Evolutionary conservation across 345 rosid species (phyloP).

Genomic region (Firmiana major): DNA sequence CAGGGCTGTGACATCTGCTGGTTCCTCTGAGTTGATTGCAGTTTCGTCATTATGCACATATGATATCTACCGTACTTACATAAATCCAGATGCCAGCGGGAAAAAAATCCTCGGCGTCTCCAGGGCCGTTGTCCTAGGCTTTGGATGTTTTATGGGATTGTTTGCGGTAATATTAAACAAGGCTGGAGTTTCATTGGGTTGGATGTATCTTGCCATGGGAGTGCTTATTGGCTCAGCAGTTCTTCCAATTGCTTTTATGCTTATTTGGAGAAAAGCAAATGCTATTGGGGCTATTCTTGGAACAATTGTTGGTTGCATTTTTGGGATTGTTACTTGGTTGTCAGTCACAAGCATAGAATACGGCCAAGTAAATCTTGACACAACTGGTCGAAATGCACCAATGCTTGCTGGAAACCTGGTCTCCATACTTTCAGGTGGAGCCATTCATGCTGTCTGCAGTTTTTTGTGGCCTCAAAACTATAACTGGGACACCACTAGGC

Average conservation of each 20-base stretch:
- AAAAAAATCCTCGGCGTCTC: slow-evolving; percentile 67
- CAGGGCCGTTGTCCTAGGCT: slow-evolving; percentile 63
- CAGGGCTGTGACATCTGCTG: slow-evolving; percentile 98
- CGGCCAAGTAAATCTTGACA: slow-evolving; percentile 62
- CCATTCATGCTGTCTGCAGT: slow-evolving; percentile 68
- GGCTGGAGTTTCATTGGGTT: slow-evolving; percentile 86
- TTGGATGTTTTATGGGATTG: slow-evolving; percentile 95
- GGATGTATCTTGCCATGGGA: slow-evolving; percentile 98
- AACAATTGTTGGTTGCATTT: slow-evolving; percentile 55
- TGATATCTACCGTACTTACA: slow-evolving; percentile 83
- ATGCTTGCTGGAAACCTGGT: slow-evolving; percentile 90
- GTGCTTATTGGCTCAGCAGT: slow-evolving; percentile 89
- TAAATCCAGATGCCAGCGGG: slow-evolving; percentile 77
- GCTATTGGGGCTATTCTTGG: slow-evolving; percentile 80
- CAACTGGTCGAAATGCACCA: slow-evolving; percentile 78
- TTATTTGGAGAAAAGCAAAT: slow-evolving; percentile 88
- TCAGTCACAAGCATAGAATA: slow-evolving; percentile 58
- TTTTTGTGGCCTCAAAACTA: slow-evolving; percentile 66
- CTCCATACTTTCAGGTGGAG: slow-evolving; percentile 70
- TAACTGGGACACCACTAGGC: slow-evolving; percentile 76
- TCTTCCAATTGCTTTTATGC: slow-evolving; percentile 86
- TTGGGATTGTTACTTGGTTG: slow-evolving; percentile 76
- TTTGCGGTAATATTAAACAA: slow-evolving; percentile 80
- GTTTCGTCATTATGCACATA: slow-evolving; percentile 90
- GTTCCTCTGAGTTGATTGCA: slow-evolving; percentile 83